Conservation (phyloP, 148 eudicot species). For the Beta vulgaris region DNA sequence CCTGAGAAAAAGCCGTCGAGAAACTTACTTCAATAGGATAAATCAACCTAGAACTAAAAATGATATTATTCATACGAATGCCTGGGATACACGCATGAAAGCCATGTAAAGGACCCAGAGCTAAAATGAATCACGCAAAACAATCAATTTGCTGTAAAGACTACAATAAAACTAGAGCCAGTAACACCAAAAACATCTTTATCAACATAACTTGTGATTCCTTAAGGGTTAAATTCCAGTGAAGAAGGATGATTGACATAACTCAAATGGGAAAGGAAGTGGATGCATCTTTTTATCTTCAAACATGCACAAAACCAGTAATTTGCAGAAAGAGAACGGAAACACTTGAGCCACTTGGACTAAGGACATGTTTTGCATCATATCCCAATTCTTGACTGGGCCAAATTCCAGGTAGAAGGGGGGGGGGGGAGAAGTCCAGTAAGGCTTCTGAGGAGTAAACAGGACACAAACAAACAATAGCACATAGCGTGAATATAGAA, state of each 20-base stretch:
- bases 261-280: no score
- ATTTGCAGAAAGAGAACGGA: not conserved
- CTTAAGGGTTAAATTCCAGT: no score
- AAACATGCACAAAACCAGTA: not conserved
- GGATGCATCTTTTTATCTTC: no score
- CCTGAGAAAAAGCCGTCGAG: conserved; percentile 34
- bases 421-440: no score
- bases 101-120: not conserved
- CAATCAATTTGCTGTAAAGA: no score
- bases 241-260: no score
- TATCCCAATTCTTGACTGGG: not conserved
- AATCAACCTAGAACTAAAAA: not conserved
- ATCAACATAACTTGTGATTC: no score
- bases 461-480: not conserved
- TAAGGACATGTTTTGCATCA: not conserved
- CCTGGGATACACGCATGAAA: not conserved
- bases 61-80: not conserved
- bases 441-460: not conserved
- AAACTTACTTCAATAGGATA: not conserved
- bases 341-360: not conserved
- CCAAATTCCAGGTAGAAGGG: not conserved
- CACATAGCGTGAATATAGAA: not conserved
- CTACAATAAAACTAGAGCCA: no score
- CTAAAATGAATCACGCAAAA: no score
- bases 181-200: no score